phyloP scores from a whole-genome alignment of 169 alveolate species.

The Theileria orientalis region DNA sequence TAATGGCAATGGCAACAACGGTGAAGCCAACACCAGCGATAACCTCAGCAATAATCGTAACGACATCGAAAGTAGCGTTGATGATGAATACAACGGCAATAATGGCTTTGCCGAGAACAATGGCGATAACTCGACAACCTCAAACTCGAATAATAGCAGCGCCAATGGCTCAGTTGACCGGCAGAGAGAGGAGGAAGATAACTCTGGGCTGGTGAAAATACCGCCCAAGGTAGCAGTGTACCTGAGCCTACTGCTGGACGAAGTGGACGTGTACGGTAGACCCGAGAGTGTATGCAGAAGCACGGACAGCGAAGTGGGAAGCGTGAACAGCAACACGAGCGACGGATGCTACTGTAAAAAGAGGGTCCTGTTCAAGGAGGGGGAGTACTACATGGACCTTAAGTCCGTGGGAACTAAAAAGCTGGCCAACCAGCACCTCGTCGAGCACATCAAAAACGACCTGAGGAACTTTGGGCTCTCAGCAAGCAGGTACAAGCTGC shows the following conservation, averaged over 20 bases:
- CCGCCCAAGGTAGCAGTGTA: slow-evolving; percentile 7
- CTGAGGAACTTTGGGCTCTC: slow-evolving; percentile 7
- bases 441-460: not conserved
- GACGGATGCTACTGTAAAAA: not conserved
- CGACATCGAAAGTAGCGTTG: not conserved
- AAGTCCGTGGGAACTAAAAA: not conserved
- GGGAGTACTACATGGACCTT: not conserved
- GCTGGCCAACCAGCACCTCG: not conserved
- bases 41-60: not conserved
- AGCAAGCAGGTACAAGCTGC: not conserved
- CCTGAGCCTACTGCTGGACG: slow-evolving; percentile 7
- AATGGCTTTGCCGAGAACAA: too few species aligned
- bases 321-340: not conserved
- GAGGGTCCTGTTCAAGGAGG: not conserved
- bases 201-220: not conserved
- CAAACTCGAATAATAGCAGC: too few species aligned
- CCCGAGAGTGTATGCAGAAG: too few species aligned
- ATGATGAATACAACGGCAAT: not conserved
- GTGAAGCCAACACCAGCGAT: too few species aligned
- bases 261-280: too few species aligned
- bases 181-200: not conserved
- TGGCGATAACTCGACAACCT: too few species aligned
- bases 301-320: not conserved
- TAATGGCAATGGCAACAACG: too few species aligned
- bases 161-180: not conserved